Evolutionary conservation across 768 basidiomycete genomes (phyloP).

Genomic region (Panaeolus cyanescens): DNA sequence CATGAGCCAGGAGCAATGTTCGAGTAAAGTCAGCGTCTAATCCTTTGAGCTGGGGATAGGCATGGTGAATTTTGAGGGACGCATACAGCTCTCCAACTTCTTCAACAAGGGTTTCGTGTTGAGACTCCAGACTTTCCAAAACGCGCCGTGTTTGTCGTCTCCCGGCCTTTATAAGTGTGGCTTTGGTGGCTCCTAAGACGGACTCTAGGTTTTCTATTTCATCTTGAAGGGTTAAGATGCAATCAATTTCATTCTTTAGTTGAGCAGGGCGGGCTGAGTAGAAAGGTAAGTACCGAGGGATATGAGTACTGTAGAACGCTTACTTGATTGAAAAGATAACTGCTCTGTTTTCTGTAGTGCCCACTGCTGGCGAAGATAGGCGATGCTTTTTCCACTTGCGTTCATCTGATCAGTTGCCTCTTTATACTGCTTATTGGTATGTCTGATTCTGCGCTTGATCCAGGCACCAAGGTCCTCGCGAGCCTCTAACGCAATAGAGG

Average conservation of each 20-base stretch:
- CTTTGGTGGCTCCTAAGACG: conserved; percentile 14
- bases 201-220: conserved; percentile 23
- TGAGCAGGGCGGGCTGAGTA: conserved; percentile 26
- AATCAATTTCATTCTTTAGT: conserved; percentile 34
- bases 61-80: conserved; percentile 32
- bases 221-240: conserved; percentile 28
- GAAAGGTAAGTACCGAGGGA: neutral
- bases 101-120: conserved; percentile 18
- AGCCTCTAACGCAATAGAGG: conserved; percentile 20
- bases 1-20: conserved; percentile 29
- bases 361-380: conserved; percentile 31
- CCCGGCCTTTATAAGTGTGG: conserved; percentile 7
- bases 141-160: conserved; percentile 4
- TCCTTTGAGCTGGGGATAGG: conserved; percentile 33
- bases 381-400: conserved; percentile 11
- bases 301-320: conserved; percentile 13
- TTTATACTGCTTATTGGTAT: conserved; percentile 10
- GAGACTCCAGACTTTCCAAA: conserved; percentile 20
- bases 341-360: conserved; percentile 26
- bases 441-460: conserved; percentile 16
- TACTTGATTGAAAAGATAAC: conserved; percentile 27
- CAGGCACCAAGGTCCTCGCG: conserved; percentile 28
- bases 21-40: conserved; percentile 29
- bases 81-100: conserved; percentile 32
- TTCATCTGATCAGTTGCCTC: conserved; percentile 15